Evolutionary conservation across 2,329 filamentous ascomycete species (phyloP).

Genomic region (Metarhizium rileyi): DNA sequence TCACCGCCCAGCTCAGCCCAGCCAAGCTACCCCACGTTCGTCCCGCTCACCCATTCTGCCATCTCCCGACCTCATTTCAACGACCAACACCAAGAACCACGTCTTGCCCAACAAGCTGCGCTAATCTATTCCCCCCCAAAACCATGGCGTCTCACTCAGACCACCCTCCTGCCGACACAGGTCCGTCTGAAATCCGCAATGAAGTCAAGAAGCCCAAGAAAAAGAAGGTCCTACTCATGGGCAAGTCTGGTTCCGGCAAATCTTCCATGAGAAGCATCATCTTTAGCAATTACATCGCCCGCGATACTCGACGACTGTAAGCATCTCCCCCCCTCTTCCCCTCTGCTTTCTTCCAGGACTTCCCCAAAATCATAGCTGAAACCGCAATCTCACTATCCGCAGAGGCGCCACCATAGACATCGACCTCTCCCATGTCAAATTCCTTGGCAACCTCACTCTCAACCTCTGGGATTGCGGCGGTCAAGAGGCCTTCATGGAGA

Average conservation of each 20-base stretch:
- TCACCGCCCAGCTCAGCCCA: slow-evolving; percentile 4
- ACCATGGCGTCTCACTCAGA: slow-evolving; percentile 8
- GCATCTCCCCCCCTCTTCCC: slow-evolving; percentile 12
- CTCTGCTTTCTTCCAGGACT: not conserved
- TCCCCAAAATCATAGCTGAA: not conserved
- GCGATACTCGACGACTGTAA: slow-evolving; percentile 78
- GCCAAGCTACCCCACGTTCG: slow-evolving; percentile 1
- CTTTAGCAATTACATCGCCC: slow-evolving; percentile 97
- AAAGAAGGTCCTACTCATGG: slow-evolving; percentile 83
- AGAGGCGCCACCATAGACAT: slow-evolving; percentile 94
- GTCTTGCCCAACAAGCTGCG: not conserved
- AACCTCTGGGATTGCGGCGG: slow-evolving; percentile 99
- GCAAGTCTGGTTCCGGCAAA: slow-evolving; percentile 94
- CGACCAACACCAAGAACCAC: not conserved
- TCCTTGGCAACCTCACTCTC: slow-evolving; percentile 92
- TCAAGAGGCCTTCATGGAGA: slow-evolving; percentile 97
- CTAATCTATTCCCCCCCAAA: not conserved
- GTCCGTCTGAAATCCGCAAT: slow-evolving; percentile 26
- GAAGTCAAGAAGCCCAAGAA: slow-evolving; percentile 65
- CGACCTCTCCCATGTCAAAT: slow-evolving; percentile 96
- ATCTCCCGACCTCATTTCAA: not conserved
- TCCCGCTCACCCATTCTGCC: slow-evolving; percentile 2
- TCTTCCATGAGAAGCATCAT: slow-evolving; percentile 98
- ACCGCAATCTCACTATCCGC: not conserved
- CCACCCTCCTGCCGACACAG: slow-evolving; percentile 1